Conservation (phyloP, 2,329 filamentous ascomycete genomes). For the Sporothrix globosa region DNA sequence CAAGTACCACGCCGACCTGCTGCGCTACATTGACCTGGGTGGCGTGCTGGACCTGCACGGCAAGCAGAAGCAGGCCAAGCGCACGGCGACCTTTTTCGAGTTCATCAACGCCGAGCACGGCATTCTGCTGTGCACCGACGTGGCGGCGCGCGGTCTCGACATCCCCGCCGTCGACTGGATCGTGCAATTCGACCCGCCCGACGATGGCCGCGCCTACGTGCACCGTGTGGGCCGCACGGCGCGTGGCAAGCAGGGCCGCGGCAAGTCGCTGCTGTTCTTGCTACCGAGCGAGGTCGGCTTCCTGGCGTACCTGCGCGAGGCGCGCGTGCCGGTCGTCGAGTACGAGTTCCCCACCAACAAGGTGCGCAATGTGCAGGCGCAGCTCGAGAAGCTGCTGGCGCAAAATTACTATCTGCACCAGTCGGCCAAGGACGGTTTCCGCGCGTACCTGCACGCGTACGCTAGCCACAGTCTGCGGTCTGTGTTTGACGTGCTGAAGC, state of each 20-base stretch:
- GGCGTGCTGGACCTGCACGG: constrained; percentile 79
- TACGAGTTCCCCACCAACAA: constrained; percentile 94
- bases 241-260: constrained; percentile 78
- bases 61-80: constrained; percentile 92
- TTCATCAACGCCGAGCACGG: constrained; percentile 78
- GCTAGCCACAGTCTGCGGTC: constrained; percentile 80
- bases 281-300: constrained; percentile 92
- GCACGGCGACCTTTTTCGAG: constrained; percentile 98
- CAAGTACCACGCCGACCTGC: constrained; percentile 91
- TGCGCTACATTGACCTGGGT: constrained; percentile 91
- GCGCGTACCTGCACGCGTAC: constrained; percentile 93
- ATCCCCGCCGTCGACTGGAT: constrained; percentile 97
- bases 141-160: constrained; percentile 89
- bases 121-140: constrained; percentile 93
- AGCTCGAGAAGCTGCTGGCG: constrained; percentile 89
- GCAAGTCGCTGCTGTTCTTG: constrained; percentile 88
- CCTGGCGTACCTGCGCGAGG: constrained; percentile 85
- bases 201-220: constrained; percentile 89
- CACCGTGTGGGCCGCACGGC: constrained; percentile 96
- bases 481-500: constrained; percentile 82
- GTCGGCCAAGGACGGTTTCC: constrained; percentile 75
- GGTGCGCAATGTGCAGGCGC: constrained; percentile 85
- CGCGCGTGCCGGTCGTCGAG: constrained; percentile 89
- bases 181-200: constrained; percentile 91
- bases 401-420: constrained; percentile 98